Conservation (phyloP, 441 rosid species). For the Arabidopsis hybrid region DNA sequence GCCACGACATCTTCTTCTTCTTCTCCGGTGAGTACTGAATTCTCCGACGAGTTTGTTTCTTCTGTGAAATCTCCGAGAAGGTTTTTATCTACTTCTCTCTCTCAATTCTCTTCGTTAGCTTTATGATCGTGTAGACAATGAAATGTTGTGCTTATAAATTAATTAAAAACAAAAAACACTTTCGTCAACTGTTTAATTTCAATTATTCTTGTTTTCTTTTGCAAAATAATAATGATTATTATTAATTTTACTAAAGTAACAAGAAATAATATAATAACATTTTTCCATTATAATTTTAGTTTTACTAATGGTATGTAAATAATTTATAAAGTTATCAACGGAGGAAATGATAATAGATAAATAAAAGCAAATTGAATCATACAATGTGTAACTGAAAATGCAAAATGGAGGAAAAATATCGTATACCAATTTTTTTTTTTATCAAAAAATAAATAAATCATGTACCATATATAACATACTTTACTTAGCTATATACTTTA, state of each 20-base stretch:
- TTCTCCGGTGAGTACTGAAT: conserved; percentile 11
- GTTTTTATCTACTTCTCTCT: conserved; percentile 20
- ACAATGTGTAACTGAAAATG: not conserved
- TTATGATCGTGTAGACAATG: conserved; percentile 24
- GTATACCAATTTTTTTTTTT: not conserved
- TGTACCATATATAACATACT: not conserved
- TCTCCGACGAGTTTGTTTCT: conserved; percentile 18
- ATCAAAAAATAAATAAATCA: no score
- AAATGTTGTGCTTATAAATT: conserved; percentile 17
- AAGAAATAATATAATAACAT: no score
- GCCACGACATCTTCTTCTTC: conserved; percentile 72
- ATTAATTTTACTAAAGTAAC: no score
- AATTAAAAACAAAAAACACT: not conserved
- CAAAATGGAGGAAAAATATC: not conserved
- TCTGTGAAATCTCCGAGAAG: conserved; percentile 16
- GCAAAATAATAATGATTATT: no score
- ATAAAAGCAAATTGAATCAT: not conserved
- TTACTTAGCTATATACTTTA: no score
- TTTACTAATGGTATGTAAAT: not conserved
- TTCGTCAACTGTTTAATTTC: conserved; percentile 13
- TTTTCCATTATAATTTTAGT: not conserved
- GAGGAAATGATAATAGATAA: not conserved
- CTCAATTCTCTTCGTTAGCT: conserved; percentile 5
- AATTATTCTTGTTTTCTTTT: not conserved
- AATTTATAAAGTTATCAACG: not conserved